phyloP scores from a whole-genome alignment of 163 green algal species.

The Smithsoniella earleae region DNA sequence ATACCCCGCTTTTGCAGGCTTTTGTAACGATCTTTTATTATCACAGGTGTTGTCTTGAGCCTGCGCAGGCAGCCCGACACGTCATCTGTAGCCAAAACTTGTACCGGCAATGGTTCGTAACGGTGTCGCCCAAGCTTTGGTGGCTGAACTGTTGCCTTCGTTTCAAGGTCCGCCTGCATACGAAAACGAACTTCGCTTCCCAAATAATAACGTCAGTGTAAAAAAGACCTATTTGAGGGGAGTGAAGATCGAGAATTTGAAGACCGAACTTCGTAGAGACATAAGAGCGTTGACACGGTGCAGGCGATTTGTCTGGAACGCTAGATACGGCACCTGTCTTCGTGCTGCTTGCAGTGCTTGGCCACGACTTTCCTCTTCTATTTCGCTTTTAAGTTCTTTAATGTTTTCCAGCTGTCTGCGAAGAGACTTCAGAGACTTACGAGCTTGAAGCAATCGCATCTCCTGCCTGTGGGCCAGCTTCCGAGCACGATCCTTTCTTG shows the following conservation, averaged over 20 bases:
- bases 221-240: too few relatives aligned
- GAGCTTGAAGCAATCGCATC: not conserved
- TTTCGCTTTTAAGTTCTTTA: not conserved
- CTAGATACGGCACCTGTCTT: not conserved
- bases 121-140: not conserved
- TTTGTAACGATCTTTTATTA: conserved; percentile 19
- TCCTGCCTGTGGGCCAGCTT: not conserved
- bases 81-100: conserved; percentile 16
- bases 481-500: not conserved
- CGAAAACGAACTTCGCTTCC: too few relatives aligned
- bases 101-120: not conserved
- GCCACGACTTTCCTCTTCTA: not conserved
- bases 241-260: too few relatives aligned
- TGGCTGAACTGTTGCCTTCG: not conserved
- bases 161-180: conserved; percentile 18
- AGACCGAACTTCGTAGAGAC: too few relatives aligned
- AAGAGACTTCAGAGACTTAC: not conserved
- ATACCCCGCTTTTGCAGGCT: conserved; percentile 23
- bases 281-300: too few relatives aligned
- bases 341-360: not conserved
- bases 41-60: conserved; percentile 1
- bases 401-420: not conserved
- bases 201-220: too few relatives aligned
- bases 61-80: conserved; percentile 2
- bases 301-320: too few relatives aligned